phyloP scores from a whole-genome alignment of 2,329 filamentous ascomycete species.

The Juglanconis oblonga region DNA sequence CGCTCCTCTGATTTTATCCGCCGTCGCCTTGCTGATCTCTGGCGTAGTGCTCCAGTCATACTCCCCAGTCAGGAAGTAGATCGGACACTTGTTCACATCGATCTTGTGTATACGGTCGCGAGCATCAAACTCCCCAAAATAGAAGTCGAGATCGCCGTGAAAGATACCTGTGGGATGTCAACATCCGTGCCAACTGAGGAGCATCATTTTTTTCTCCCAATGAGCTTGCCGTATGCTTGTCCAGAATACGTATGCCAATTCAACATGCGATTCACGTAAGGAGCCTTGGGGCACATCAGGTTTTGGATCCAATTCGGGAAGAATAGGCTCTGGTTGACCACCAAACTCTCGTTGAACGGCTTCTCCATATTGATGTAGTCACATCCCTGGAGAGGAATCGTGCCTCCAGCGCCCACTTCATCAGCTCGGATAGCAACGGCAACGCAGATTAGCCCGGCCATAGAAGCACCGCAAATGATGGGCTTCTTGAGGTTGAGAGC shows the following conservation, averaged over 20 bases:
- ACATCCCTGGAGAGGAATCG: constrained; percentile 40
- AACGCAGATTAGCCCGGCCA: constrained; percentile 47
- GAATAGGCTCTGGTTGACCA: constrained; percentile 45
- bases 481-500: constrained; percentile 40
- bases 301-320: constrained; percentile 48
- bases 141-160: constrained; percentile 49
- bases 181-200: background rate
- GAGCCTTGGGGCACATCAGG: constrained; percentile 45
- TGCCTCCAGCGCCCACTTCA: constrained; percentile 43
- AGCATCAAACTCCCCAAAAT: constrained; percentile 48
- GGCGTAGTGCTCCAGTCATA: constrained; percentile 18
- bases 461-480: constrained; percentile 47
- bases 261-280: constrained; percentile 41
- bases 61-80: constrained; percentile 43
- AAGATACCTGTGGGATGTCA: constrained; percentile 32
- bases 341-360: constrained; percentile 42
- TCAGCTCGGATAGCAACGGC: constrained; percentile 43
- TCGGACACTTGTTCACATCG: constrained; percentile 45
- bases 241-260: constrained; percentile 48
- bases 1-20: constrained; percentile 14
- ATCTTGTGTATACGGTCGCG: constrained; percentile 40
- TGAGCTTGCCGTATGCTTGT: constrained; percentile 40
- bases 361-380: constrained; percentile 31
- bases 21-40: constrained; percentile 12
- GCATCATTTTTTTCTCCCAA: background rate